A percentile compares a stretch with the other conserved stretches of the same genome.
Evolutionary conservation across 139 green algal genomes (phyloP).

Genomic region (Spirogloea muscicola): DNA sequence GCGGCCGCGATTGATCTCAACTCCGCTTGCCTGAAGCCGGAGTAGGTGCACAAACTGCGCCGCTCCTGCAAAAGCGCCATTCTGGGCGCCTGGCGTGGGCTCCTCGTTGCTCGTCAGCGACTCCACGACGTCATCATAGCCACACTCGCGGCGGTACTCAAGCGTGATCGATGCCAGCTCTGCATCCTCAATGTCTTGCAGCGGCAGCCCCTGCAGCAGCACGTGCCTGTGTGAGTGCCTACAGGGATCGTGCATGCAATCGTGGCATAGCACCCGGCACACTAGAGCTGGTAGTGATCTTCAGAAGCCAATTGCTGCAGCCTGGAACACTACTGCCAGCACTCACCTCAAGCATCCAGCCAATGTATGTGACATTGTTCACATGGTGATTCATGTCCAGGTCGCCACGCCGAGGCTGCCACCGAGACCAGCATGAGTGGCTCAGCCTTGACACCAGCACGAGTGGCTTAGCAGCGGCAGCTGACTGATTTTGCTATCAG

Average conservation of each 20-base stretch:
- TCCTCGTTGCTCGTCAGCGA: conserved; percentile 27
- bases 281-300: not conserved
- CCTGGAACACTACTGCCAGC: not conserved
- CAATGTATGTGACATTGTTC: conserved; percentile 95
- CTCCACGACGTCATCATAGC: conserved; percentile 15
- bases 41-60: conserved; percentile 20
- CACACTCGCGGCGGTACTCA: conserved; percentile 34
- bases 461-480: too few species aligned
- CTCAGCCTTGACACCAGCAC: too few species aligned
- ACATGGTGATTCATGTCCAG: conserved; percentile 98
- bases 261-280: conserved; percentile 31
- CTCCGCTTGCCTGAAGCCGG: conserved; percentile 20
- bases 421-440: too few species aligned
- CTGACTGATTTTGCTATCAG: too few species aligned
- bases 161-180: conserved; percentile 40
- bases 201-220: conserved; percentile 67
- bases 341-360: conserved; percentile 78
- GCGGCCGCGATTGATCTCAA: conserved; percentile 30
- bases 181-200: conserved; percentile 8
- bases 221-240: conserved; percentile 11
- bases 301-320: not conserved
- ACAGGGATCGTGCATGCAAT: not conserved
- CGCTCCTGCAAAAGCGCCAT: not conserved
- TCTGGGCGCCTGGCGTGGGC: not conserved
- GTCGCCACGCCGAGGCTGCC: conserved; percentile 72